A percentile compares a stretch with the other conserved stretches of the same genome.
These are phyloP conservation scores for Tetradesmus obliquus DNA, from an alignment of 139 green algal genomes.

Conservation along the genomic window DNA sequence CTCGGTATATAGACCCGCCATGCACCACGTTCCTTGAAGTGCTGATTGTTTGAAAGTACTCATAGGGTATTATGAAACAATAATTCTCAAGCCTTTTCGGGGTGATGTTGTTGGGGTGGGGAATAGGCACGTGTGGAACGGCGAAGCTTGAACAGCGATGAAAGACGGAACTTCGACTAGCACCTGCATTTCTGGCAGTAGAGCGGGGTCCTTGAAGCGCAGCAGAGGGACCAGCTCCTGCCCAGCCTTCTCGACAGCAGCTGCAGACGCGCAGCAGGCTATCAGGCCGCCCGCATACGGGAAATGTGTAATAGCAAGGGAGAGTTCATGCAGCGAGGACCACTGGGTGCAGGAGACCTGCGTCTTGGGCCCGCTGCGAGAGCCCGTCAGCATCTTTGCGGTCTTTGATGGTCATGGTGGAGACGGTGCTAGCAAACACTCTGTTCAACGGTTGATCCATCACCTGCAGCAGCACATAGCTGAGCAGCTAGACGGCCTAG, in stretches of 20 bases:
- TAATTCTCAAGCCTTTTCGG: background rate
- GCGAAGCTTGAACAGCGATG: background rate
- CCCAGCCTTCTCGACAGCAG: background rate
- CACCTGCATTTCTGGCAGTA: background rate
- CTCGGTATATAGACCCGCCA: background rate
- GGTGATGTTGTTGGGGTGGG: background rate
- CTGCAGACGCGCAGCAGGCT: background rate
- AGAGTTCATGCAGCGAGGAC: background rate
- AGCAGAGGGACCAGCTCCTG: background rate
- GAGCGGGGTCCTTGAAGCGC: background rate
- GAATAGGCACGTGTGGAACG: background rate
- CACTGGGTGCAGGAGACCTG: background rate
- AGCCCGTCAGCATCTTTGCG: constrained; percentile 57
- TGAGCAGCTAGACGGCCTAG: background rate
- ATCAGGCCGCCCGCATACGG: background rate
- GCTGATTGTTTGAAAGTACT: background rate
- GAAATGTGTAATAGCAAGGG: background rate
- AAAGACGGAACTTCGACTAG: background rate
- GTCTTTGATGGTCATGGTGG: constrained; percentile 70
- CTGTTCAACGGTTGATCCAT: constrained; percentile 43
- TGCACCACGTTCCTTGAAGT: background rate
- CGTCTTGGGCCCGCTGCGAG: background rate
- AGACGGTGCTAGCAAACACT: constrained; percentile 46
- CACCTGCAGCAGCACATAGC: background rate
- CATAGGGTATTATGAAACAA: background rate